These are phyloP conservation scores for Colletotrichum tropicale DNA, from an alignment of 2,329 filamentous ascomycete species.

Conservation along the genomic window DNA sequence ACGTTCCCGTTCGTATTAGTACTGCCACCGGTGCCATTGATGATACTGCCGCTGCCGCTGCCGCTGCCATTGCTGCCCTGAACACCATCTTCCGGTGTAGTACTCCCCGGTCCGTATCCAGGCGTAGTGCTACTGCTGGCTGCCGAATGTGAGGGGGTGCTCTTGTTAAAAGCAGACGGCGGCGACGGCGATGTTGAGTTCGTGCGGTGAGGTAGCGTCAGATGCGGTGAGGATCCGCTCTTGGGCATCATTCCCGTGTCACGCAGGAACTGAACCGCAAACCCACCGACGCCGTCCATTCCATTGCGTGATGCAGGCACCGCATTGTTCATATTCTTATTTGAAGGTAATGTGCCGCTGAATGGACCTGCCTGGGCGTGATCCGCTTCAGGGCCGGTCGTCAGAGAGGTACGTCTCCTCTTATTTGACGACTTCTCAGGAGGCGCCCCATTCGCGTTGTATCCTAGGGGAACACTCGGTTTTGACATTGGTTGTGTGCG, in stretches of 20 bases:
- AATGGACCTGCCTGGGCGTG: background rate
- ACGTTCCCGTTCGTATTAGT: background rate
- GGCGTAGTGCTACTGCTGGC: background rate
- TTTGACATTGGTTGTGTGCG: background rate
- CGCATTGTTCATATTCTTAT: background rate
- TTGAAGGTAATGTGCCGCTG: background rate
- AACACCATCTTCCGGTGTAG: background rate
- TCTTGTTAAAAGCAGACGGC: background rate
- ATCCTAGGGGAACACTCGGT: background rate
- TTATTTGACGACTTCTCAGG: conserved; percentile 17
- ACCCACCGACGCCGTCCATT: background rate
- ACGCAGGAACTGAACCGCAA: background rate
- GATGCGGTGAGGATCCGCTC: background rate
- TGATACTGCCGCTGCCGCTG: background rate
- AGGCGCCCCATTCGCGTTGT: background rate
- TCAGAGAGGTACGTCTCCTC: conserved; percentile 21
- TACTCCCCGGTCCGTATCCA: background rate
- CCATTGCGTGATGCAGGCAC: background rate
- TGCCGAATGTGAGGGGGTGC: conserved; percentile 10
- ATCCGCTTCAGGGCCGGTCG: background rate
- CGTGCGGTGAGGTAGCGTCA: conserved; percentile 14
- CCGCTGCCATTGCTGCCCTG: background rate
- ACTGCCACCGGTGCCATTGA: background rate
- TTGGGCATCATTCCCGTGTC: background rate
- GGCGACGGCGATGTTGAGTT: background rate